These are phyloP conservation scores for Ceratocystis smalleyi DNA, from an alignment of 2,329 filamentous ascomycete species.

Conservation along the genomic window DNA sequence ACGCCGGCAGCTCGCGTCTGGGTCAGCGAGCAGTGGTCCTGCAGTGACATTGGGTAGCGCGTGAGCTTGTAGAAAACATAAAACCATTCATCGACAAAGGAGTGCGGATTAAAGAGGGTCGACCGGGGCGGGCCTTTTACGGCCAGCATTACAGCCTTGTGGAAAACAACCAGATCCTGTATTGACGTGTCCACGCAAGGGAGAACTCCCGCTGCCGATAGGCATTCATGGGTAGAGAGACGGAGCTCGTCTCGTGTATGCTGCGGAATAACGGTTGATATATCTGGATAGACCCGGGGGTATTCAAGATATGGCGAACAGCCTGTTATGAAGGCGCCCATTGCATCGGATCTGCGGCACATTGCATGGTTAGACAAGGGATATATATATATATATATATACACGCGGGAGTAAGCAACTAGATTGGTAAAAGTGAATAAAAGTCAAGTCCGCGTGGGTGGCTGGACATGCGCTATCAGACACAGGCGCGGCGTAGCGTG, in stretches of 20 bases:
- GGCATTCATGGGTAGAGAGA: not conserved
- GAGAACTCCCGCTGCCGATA: conserved; percentile 9
- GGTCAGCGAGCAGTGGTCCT: conserved; percentile 14
- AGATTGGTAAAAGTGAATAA: no score
- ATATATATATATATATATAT: no score
- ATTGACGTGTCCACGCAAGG: conserved; percentile 11
- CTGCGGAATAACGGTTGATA: conserved; percentile 9
- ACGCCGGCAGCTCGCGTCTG: conserved; percentile 12
- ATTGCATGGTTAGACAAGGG: not conserved
- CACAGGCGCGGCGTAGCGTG: no score
- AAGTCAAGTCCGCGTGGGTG: no score
- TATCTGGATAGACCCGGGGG: conserved; percentile 14
- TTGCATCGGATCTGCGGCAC: conserved; percentile 7
- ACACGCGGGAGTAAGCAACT: not conserved
- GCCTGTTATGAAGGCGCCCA: conserved; percentile 13
- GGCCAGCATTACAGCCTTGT: conserved; percentile 8
- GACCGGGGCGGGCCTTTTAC: conserved; percentile 10
- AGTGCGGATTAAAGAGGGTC: conserved; percentile 12
- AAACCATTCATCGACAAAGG: conserved; percentile 16
- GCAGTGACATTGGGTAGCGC: conserved; percentile 12
- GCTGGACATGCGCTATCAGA: no score
- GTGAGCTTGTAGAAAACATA: conserved; percentile 11
- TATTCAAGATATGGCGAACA: conserved; percentile 15
- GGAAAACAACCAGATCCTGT: conserved; percentile 12
- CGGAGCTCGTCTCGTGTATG: conserved; percentile 3